Evolutionary conservation across 768 basidiomycete genomes (phyloP).

Genomic region (Lenzites betulinus): DNA sequence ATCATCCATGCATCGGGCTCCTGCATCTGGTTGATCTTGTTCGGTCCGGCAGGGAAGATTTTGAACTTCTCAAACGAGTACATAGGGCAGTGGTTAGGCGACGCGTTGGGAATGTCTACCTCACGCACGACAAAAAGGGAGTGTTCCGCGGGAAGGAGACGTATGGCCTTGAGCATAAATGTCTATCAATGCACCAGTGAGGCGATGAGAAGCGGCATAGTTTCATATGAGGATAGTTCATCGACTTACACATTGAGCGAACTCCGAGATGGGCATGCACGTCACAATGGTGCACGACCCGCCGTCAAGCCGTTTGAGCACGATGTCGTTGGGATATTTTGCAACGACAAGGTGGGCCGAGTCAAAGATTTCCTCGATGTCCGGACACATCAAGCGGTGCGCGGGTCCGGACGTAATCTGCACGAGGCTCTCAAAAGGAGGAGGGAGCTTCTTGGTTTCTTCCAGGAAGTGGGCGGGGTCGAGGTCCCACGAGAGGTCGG

Average conservation of each 20-base stretch:
- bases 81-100: background rate
- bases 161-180: constrained; percentile 20
- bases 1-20: background rate
- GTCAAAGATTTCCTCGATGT: constrained; percentile 46
- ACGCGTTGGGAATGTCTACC: constrained; percentile 1
- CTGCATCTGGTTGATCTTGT: background rate
- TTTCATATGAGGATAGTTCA: no score
- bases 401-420: constrained; percentile 39
- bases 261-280: constrained; percentile 25
- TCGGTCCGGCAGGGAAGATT: constrained; percentile 12
- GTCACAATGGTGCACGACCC: constrained; percentile 41
- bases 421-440: constrained; percentile 45
- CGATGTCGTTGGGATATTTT: constrained; percentile 43
- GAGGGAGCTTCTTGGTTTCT: constrained; percentile 36
- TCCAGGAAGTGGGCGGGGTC: constrained; percentile 41
- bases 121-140: constrained; percentile 29
- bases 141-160: constrained; percentile 21
- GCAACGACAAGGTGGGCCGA: constrained; percentile 45
- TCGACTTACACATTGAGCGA: background rate
- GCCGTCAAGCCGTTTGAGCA: constrained; percentile 44
- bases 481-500: constrained; percentile 43
- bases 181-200: background rate
- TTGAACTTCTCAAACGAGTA: constrained; percentile 22
- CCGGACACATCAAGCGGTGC: constrained; percentile 36
- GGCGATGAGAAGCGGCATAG: no score